These are phyloP conservation scores for Fagopyrum tataricum DNA, from an alignment of 148 eudicot species.

Conservation along the genomic window DNA sequence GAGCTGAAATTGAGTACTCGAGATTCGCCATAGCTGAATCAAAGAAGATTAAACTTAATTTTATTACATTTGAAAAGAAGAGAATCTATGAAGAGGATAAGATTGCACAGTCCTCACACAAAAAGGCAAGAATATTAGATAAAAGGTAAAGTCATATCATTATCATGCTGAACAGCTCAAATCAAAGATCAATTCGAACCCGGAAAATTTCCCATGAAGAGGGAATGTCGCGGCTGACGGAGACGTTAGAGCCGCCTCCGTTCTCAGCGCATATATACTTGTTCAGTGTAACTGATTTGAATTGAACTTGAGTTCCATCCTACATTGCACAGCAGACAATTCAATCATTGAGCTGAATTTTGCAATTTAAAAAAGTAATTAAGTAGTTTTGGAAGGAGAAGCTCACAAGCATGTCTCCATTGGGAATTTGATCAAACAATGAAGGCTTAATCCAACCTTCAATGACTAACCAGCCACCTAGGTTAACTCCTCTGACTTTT, in stretches of 20 bases:
- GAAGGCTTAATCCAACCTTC: slow-evolving; percentile 90
- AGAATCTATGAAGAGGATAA: background rate
- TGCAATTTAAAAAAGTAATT: background rate
- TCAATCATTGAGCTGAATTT: background rate
- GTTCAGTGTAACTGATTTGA: slow-evolving; percentile 56
- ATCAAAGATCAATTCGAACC: slow-evolving; percentile 29
- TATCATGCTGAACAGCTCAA: background rate
- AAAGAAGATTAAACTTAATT: background rate
- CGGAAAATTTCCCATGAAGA: slow-evolving; percentile 71
- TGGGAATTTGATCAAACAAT: slow-evolving; percentile 56
- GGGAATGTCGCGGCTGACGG: slow-evolving; percentile 44
- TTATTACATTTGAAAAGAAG: too few species aligned
- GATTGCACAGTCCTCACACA: background rate
- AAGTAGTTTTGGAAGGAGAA: background rate
- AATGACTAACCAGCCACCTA: slow-evolving; percentile 91
- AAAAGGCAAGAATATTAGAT: background rate
- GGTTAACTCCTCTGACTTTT: slow-evolving; percentile 80
- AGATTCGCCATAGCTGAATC: slow-evolving; percentile 66
- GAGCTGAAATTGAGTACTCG: slow-evolving; percentile 52
- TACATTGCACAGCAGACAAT: slow-evolving; percentile 18
- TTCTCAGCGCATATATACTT: slow-evolving; percentile 61
- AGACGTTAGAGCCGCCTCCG: slow-evolving; percentile 58
- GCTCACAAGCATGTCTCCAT: slow-evolving; percentile 75
- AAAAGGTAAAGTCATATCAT: background rate
- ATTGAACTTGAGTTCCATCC: slow-evolving; percentile 74